Percentiles rank a stretch among this genome's conserved stretches.
Evolutionary conservation across 2,329 filamentous ascomycete genomes (phyloP).

Genomic region (Lomentospora prolificans): DNA sequence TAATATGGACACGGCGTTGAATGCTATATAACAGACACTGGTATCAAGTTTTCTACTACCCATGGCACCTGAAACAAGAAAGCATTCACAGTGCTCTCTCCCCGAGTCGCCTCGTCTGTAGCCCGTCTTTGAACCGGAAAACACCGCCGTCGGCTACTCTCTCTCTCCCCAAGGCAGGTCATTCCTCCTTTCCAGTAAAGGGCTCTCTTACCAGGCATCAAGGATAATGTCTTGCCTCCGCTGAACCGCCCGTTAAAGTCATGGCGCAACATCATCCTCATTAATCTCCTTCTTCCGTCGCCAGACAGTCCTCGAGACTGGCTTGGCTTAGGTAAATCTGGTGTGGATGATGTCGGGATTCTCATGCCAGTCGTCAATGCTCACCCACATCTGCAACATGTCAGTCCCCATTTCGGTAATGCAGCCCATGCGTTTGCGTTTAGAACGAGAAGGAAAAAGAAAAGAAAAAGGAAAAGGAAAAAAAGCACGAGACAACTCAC

Average conservation of each 20-base stretch:
- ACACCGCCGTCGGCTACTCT: no score
- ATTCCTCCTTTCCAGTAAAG: no score
- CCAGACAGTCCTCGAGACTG: no score
- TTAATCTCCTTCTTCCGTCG: no score
- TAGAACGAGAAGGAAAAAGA: conserved; percentile 7
- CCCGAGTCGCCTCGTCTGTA: no score
- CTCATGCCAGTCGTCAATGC: conserved; percentile 99
- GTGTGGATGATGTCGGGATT: conserved; percentile 98
- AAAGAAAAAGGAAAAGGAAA: conserved; percentile 8
- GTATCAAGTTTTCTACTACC: background rate
- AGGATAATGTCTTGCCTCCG: no score
- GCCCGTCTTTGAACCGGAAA: background rate
- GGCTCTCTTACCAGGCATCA: background rate
- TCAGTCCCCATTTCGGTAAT: background rate
- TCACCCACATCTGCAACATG: conserved; percentile 84
- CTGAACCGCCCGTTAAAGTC: no score
- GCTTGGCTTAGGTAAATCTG: conserved; percentile 90
- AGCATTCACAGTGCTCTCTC: no score
- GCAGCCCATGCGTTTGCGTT: conserved; percentile 8
- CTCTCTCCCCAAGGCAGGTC: no score
- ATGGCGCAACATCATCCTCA: background rate
- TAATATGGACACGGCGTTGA: conserved; percentile 10
- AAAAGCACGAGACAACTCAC: conserved; percentile 36
- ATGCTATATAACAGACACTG: conserved; percentile 10
- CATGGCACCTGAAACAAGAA: background rate